Percentiles rank a stretch among this genome's conserved stretches.
Conservation (phyloP, 1,284 basidiomycete genomes). For the Boletus semigastroideus region DNA sequence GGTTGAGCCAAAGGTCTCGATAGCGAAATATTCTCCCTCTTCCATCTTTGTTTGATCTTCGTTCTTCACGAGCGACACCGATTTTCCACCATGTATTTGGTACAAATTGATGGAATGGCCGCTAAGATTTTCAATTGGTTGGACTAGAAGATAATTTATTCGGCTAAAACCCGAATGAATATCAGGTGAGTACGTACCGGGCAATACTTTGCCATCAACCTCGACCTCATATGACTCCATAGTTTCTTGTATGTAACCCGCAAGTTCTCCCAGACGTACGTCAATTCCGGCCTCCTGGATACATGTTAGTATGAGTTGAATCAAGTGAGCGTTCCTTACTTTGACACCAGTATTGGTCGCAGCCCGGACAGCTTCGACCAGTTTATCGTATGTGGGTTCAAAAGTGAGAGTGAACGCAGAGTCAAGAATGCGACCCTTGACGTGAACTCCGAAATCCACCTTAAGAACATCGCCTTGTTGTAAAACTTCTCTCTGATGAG, state of each 20-base stretch:
- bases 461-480: slow-evolving; percentile 89
- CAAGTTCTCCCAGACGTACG: slow-evolving; percentile 91
- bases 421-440: slow-evolving; percentile 91
- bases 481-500: slow-evolving; percentile 55
- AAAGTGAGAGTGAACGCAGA: slow-evolving; percentile 94
- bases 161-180: background rate
- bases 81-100: slow-evolving; percentile 87
- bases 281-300: slow-evolving; percentile 94
- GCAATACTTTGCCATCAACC: slow-evolving; percentile 80
- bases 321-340: slow-evolving; percentile 38
- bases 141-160: slow-evolving; percentile 60
- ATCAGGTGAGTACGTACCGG: slow-evolving; percentile 53
- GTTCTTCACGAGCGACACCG: slow-evolving; percentile 88
- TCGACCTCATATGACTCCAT: slow-evolving; percentile 99
- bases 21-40: slow-evolving; percentile 98
- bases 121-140: slow-evolving; percentile 87
- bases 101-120: slow-evolving; percentile 92
- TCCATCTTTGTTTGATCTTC: slow-evolving; percentile 96
- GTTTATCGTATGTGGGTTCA: slow-evolving; percentile 87
- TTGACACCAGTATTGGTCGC: slow-evolving; percentile 91
- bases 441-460: slow-evolving; percentile 97
- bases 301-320: slow-evolving; percentile 13
- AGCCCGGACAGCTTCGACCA: slow-evolving; percentile 90
- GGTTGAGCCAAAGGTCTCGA: slow-evolving; percentile 98
- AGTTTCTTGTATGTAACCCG: slow-evolving; percentile 92